Evolutionary conservation across 2,329 filamentous ascomycete genomes (phyloP), one percentile per base, ranked within the genome.

Genomic region (Chaetomiaceae sp.): DNA sequence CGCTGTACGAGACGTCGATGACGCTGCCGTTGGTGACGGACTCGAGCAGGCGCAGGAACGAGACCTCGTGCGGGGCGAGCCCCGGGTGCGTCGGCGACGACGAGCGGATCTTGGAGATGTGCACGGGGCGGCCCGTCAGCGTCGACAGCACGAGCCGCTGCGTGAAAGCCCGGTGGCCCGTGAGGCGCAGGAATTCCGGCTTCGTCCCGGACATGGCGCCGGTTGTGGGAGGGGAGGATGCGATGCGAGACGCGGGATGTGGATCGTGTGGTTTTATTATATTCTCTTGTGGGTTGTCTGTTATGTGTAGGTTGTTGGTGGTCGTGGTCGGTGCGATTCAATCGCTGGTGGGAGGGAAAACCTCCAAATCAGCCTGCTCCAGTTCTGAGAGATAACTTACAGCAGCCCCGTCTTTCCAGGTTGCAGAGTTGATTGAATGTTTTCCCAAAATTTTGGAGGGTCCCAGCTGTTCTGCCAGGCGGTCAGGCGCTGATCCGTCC

Each of bases 1-100:
- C 93, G 1, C 90, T 96, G 72, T 95, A 93, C 10, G 90, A 96
- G 61, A 99, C 96, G 64, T 96, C 91, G 72, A 97, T 89, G 50
- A 87, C 84, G 51, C 87, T 88, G 71, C 93, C 93, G 75, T 99
- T 99, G 64, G 93, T 99, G 62, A 99, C 79, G 60, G 89, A 81
- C 69, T 97, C 93, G 64, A 99, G 84, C 16, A 99, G 86, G 51
- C 93, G 91, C 27, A 99, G 80, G 69, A 99, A 92, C 41, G 93
- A 97, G 63, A 97, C 85, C 72, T 99, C 93, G 73, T 96, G 87
- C 43, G 89, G 85, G 48, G 89, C 86, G 48, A 99, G 86, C 63
- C 93, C 93, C 1, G 93, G 91, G 62, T 87, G 85, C 35, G 89
- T 91, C 41, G 87, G 85, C 37, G 89, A 96, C 14, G 86, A 82